Conservation (phyloP, 2,329 filamentous ascomycete genomes). For the Botrytis medusae region DNA sequence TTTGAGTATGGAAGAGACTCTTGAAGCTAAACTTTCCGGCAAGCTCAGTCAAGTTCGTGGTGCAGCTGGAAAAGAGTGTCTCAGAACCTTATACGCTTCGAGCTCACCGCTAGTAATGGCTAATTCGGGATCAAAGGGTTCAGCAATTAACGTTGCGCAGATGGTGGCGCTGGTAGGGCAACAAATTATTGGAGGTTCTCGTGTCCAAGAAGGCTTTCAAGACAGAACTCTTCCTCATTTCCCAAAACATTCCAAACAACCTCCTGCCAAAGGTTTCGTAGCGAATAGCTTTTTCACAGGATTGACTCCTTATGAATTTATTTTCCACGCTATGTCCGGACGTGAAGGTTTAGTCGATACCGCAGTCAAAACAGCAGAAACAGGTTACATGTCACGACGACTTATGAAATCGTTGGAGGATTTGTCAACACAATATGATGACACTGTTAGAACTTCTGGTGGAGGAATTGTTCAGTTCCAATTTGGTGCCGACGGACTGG, state of each 20-base stretch:
- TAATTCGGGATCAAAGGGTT: conserved; percentile 94
- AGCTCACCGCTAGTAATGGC: conserved; percentile 97
- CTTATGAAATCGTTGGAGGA: conserved; percentile 98
- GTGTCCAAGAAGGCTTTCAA: conserved; percentile 94
- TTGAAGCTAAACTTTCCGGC: conserved; percentile 88
- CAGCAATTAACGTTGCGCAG: conserved; percentile 96
- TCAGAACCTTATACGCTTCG: conserved; percentile 82
- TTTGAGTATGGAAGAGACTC: conserved; percentile 85
- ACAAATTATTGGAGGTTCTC: conserved; percentile 92
- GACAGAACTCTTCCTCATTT: conserved; percentile 94
- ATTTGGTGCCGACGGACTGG: conserved; percentile 92
- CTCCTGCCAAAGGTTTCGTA: conserved; percentile 96
- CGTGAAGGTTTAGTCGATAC: conserved; percentile 99
- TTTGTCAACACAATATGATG: conserved; percentile 87
- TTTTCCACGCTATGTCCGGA: conserved; percentile 97
- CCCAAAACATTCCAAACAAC: conserved; percentile 85
- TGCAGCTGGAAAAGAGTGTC: conserved; percentile 86
- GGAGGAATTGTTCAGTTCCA: conserved; percentile 93
- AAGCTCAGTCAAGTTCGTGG: conserved; percentile 90
- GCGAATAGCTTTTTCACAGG: conserved; percentile 97
- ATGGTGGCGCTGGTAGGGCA: conserved; percentile 98
- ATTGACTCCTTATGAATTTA: conserved; percentile 84
- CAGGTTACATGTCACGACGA: conserved; percentile 97
- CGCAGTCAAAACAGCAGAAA: conserved; percentile 97
- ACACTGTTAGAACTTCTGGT: conserved; percentile 89